A percentile compares a stretch with the other conserved stretches of the same genome.
These are phyloP conservation scores for Russula lepida DNA, from an alignment of 768 basidiomycete species.

Conservation along the genomic window DNA sequence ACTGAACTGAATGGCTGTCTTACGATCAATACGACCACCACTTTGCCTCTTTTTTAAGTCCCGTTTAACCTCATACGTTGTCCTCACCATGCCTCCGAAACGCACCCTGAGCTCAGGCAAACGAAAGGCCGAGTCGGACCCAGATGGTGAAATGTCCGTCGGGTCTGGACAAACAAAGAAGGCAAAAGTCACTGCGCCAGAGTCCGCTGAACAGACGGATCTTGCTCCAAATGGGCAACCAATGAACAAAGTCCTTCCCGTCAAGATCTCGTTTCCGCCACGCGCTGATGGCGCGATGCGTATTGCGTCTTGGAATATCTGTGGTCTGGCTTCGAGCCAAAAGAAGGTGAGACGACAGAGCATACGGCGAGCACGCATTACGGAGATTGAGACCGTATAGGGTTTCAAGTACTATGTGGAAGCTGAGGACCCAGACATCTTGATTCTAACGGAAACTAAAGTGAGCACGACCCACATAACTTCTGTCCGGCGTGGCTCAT, in stretches of 20 bases:
- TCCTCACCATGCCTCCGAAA: constrained; percentile 5
- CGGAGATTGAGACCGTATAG: constrained; percentile 27
- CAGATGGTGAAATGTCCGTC: constrained; percentile 4
- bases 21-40: background rate
- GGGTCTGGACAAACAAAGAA: constrained; percentile 8
- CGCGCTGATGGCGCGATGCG: constrained; percentile 40
- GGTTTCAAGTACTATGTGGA: constrained; percentile 78
- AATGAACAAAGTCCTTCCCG: constrained; percentile 67
- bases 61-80: background rate
- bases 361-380: background rate
- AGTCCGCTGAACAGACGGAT: constrained; percentile 1
- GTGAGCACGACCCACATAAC: constrained; percentile 27
- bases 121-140: constrained; percentile 5
- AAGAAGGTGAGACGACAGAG: constrained; percentile 52
- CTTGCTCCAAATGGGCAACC: constrained; percentile 45
- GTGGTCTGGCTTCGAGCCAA: constrained; percentile 61
- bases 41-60: background rate
- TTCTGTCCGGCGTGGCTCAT: background rate
- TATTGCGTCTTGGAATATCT: constrained; percentile 73
- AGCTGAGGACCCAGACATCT: constrained; percentile 79
- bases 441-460: constrained; percentile 84
- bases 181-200: constrained; percentile 4
- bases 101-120: constrained; percentile 13
- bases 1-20: background rate
- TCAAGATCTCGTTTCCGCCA: constrained; percentile 47